phyloP scores from a whole-genome alignment of 2,329 filamentous ascomycete species.

The Cladosporium colombiae region DNA sequence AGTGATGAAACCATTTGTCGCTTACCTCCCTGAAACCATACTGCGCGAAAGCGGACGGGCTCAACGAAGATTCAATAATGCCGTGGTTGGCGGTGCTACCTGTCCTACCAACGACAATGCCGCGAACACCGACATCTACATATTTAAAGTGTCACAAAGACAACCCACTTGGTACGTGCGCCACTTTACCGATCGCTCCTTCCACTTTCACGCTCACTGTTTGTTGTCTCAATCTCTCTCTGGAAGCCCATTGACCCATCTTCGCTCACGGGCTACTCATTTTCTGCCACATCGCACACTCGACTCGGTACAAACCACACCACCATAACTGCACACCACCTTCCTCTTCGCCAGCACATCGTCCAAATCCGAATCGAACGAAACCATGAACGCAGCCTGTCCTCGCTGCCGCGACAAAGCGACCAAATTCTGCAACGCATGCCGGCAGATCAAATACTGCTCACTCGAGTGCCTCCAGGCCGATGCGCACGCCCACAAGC shows the following conservation, averaged over 20 bases:
- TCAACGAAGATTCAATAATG: too few species aligned
- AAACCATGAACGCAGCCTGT: neutral
- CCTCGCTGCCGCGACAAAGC: slow-evolving; percentile 11
- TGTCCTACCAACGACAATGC: too few species aligned
- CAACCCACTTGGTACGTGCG: too few species aligned
- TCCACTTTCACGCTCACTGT: neutral
- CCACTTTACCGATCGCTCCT: neutral
- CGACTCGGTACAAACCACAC: neutral
- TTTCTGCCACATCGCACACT: neutral
- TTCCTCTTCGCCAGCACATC: neutral
- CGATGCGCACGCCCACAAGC: slow-evolving; percentile 17
- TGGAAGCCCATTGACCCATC: neutral
- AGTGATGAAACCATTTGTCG: too few species aligned
- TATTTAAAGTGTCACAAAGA: too few species aligned
- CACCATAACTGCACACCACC: neutral
- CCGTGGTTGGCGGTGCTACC: too few species aligned
- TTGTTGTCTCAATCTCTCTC: neutral
- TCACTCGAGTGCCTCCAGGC: slow-evolving; percentile 18
- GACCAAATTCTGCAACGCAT: neutral
- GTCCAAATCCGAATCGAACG: neutral
- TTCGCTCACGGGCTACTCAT: neutral
- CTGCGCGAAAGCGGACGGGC: too few species aligned
- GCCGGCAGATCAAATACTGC: slow-evolving; percentile 19
- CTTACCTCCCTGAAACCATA: too few species aligned
- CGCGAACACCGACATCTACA: too few species aligned